Evolutionary conservation across 805 yeast genomes (phyloP).

Genomic region (Starmerella cellae): DNA sequence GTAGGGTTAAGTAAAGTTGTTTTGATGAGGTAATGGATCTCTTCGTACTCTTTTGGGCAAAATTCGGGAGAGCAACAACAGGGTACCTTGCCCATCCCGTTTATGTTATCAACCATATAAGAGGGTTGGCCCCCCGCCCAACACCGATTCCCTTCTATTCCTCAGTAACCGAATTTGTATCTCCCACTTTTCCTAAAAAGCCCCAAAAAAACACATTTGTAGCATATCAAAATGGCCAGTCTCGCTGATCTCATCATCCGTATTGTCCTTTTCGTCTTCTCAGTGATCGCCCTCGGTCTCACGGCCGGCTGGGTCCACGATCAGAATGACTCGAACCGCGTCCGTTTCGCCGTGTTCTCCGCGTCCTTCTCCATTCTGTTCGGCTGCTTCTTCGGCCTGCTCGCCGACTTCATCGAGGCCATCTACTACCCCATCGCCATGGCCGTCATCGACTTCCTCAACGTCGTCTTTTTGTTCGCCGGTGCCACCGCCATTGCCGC

Average conservation of each 20-base stretch:
- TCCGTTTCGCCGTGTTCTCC: conserved; percentile 76
- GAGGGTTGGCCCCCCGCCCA: conserved; percentile 11
- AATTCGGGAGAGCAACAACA: conserved; percentile 11
- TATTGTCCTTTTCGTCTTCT: conserved; percentile 56
- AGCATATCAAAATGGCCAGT: conserved; percentile 34
- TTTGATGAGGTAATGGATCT: conserved; percentile 11
- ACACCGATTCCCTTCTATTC: neutral
- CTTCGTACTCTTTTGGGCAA: conserved; percentile 16
- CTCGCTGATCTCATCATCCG: conserved; percentile 71
- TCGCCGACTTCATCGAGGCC: conserved; percentile 62
- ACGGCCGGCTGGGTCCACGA: conserved; percentile 70
- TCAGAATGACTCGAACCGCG: conserved; percentile 50
- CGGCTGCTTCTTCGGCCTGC: conserved; percentile 62
- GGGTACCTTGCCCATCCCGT: conserved; percentile 12
- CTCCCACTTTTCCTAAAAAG: neutral
- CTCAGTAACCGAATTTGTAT: neutral
- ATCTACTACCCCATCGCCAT: conserved; percentile 80
- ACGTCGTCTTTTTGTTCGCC: conserved; percentile 81
- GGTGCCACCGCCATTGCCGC: conserved; percentile 93
- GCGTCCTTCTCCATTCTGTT: conserved; percentile 76
- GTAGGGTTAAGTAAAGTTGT: conserved; percentile 2
- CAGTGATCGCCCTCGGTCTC: conserved; percentile 71
- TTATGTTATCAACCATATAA: conserved; percentile 13
- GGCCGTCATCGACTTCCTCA: conserved; percentile 68
- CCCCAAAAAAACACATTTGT: neutral